Evolutionary conservation across 257 asterid genomes (phyloP).

Genomic region (Nicotiana benthamiana): DNA sequence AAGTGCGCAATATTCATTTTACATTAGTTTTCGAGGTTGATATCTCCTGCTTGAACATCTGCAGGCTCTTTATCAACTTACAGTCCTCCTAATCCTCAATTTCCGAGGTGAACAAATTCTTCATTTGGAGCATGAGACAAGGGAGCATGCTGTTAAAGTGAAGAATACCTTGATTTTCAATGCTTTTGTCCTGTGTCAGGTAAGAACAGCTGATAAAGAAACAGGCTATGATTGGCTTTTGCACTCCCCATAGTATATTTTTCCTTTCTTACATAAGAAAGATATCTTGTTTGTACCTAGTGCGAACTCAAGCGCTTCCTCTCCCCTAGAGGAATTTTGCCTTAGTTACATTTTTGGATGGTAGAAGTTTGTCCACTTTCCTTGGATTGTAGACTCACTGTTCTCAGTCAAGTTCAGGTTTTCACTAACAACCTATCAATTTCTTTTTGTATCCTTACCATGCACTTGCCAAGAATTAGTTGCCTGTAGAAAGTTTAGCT

Average conservation of each 20-base stretch:
- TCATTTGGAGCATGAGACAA: slow-evolving; percentile 35
- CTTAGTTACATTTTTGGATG: background rate
- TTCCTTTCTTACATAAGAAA: background rate
- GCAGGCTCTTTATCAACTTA: slow-evolving; percentile 88
- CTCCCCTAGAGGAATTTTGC: background rate
- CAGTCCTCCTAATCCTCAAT: slow-evolving; percentile 74
- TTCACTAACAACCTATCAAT: too few species aligned
- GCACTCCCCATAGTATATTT: background rate
- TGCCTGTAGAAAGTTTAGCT: too few species aligned
- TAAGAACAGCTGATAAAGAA: slow-evolving; percentile 11
- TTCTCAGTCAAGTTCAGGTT: too few species aligned
- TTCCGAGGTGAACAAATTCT: slow-evolving; percentile 61
- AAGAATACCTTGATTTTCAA: slow-evolving; percentile 87
- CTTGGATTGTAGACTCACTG: background rate
- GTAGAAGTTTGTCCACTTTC: background rate
- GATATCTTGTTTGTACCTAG: background rate
- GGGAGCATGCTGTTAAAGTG: slow-evolving; percentile 49
- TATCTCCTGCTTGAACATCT: slow-evolving; percentile 15
- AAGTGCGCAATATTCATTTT: background rate
- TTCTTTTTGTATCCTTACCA: too few species aligned
- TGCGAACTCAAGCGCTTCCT: background rate
- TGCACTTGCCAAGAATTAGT: too few species aligned
- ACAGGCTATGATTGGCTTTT: background rate
- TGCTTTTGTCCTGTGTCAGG: slow-evolving; percentile 88
- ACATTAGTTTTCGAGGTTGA: slow-evolving; percentile 1